These are phyloP conservation scores for Penicillium palitans DNA, from an alignment of 2,329 filamentous ascomycete genomes.

Conservation along the genomic window DNA sequence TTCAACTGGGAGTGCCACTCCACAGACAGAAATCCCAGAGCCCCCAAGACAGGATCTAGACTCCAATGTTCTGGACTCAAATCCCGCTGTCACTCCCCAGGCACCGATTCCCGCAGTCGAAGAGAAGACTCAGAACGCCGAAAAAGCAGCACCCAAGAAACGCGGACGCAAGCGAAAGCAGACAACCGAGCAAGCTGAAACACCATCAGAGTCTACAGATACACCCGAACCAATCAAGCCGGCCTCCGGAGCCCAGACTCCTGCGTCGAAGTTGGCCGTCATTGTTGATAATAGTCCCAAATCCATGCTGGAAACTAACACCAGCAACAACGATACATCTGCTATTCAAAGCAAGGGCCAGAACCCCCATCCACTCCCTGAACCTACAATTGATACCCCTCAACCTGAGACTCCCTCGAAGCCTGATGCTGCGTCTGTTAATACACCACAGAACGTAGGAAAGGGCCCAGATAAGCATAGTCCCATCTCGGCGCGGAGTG, in stretches of 20 bases:
- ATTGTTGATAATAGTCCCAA: constrained; percentile 4
- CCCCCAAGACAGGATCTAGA: not conserved
- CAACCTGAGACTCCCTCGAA: constrained; percentile 12
- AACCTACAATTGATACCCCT: constrained; percentile 3
- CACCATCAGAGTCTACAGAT: not conserved
- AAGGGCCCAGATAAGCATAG: constrained; percentile 44
- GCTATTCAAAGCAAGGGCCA: not conserved
- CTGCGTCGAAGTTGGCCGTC: not conserved
- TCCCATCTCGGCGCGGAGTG: constrained; percentile 41
- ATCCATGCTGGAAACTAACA: not conserved
- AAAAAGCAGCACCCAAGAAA: constrained; percentile 39
- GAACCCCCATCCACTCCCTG: not conserved
- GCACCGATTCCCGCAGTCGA: not conserved
- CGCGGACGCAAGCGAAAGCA: constrained; percentile 46
- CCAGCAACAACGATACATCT: not conserved
- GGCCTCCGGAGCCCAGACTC: not conserved
- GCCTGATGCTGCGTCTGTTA: not conserved
- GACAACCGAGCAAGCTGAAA: constrained; percentile 25
- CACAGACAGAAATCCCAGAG: constrained; percentile 11
- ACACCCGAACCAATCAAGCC: not conserved
- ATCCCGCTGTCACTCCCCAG: not conserved
- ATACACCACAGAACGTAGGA: not conserved
- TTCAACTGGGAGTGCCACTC: not conserved
- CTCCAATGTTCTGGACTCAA: not conserved
- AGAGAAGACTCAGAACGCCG: not conserved